These are phyloP conservation scores for Ambrosia trifida DNA, from an alignment of 129 eudicot genomes.

Conservation along the genomic window DNA sequence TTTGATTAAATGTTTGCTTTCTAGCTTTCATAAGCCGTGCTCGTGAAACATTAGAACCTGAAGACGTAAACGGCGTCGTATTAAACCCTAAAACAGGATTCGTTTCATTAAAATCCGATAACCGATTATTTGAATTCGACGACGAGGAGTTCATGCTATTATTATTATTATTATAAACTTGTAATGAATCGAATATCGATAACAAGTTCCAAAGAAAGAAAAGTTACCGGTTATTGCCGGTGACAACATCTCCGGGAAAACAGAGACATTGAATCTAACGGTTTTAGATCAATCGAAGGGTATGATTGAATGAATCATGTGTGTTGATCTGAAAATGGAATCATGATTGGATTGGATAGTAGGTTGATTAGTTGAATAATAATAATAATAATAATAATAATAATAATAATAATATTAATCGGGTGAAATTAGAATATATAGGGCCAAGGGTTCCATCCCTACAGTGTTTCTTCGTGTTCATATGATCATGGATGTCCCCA, in stretches of 20 bases:
- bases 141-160: slow-evolving; percentile 38
- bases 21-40: slow-evolving; percentile 49
- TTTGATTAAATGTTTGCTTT: slow-evolving; percentile 45
- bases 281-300: slow-evolving; percentile 18
- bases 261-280: slow-evolving; percentile 26
- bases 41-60: slow-evolving; percentile 36
- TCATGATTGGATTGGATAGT: neutral
- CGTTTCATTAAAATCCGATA: slow-evolving; percentile 22
- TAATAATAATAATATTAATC: neutral
- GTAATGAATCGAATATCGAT: slow-evolving; percentile 6
- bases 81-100: slow-evolving; percentile 43
- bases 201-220: neutral
- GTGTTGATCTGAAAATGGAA: slow-evolving; percentile 18
- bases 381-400: neutral
- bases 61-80: slow-evolving; percentile 40
- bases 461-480: slow-evolving; percentile 21
- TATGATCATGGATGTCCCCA: slow-evolving; percentile 31
- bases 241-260: slow-evolving; percentile 18
- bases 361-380: neutral
- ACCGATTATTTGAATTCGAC: slow-evolving; percentile 33
- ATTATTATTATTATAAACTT: neutral
- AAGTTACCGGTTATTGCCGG: slow-evolving; percentile 19
- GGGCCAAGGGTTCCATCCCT: slow-evolving; percentile 10
- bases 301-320: neutral
- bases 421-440: neutral